Conservation (phyloP, 768 basidiomycete genomes). For the Tephrocybe sp. region DNA sequence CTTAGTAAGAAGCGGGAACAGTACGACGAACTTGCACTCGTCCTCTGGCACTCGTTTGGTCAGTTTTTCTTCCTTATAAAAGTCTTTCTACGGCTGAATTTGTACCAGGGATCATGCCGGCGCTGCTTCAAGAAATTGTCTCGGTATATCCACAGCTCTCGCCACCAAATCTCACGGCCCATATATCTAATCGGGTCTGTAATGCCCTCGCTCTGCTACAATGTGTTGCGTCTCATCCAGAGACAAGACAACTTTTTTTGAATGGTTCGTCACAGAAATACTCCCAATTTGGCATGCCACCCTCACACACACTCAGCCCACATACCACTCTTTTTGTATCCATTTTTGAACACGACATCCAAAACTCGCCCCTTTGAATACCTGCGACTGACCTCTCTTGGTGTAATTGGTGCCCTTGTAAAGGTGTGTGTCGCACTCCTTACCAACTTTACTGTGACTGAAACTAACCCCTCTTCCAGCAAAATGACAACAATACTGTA, state of each 20-base stretch:
- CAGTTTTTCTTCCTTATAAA: conserved; percentile 19
- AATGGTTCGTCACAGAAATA: conserved; percentile 58
- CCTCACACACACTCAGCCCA: conserved; percentile 74
- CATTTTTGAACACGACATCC: conserved; percentile 97
- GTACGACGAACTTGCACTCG: conserved; percentile 95
- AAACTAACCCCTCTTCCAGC: conserved; percentile 50
- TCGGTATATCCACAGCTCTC: conserved; percentile 95
- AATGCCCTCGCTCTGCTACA: conserved; percentile 97
- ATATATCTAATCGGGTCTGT: conserved; percentile 97
- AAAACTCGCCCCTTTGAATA: conserved; percentile 99
- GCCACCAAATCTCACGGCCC: conserved; percentile 93
- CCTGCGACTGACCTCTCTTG: conserved; percentile 96
- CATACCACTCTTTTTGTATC: conserved; percentile 97
- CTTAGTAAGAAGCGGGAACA: conserved; percentile 99
- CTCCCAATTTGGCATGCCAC: conserved; percentile 28
- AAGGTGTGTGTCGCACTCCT: conserved; percentile 55
- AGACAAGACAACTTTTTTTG: conserved; percentile 92
- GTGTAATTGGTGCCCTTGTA: conserved; percentile 97
- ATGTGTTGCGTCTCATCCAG: conserved; percentile 96
- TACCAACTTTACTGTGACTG: background rate
- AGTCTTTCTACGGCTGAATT: background rate
- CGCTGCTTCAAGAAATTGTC: conserved; percentile 94
- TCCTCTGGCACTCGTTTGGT: conserved; percentile 99
- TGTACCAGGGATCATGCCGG: conserved; percentile 88
- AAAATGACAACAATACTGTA: conserved; percentile 99